Base-by-base conservation (phyloP, 1,284 basidiomycete species). In the Pyrrhoderma lamaoense region DNA sequence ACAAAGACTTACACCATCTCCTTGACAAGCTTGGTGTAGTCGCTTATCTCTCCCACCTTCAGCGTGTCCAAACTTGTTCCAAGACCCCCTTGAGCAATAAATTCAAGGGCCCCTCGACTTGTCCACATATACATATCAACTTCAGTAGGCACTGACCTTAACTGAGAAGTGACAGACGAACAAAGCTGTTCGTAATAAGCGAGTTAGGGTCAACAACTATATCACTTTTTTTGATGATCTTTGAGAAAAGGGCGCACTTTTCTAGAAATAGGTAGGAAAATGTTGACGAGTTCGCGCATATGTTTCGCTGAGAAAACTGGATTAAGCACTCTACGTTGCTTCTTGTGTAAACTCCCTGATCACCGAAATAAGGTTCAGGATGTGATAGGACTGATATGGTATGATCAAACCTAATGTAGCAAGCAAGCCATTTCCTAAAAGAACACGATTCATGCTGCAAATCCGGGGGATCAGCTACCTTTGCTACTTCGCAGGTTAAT, bases 271-370 rank as follows among this genome's bases (percentile, higher is more conserved):
- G 64, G 62, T 36, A 66, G 63, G 23, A 75, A 67, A 5, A 64
- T 60, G 1, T 69, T 70, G 36, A 72, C 63, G 59, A 76, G 66
- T 14, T 63, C 59, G 1, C 72, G 69, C 60, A 77, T 66, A 45
- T 75, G 70, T 4, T 65, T 62, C 5, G 65, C 65, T 3, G 72
- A 72, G 57, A 78, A 78, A 0, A 70, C 70, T 1, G 65, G 64
- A 37, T 59, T 64, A 8, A 66, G 58, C 48, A 65, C 56, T 52
- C 62, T 62, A 13, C 61, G 59, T 40, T 65, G 61, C 8, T 56
- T 57, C 35, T 55, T 57, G 51, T 64, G 61, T 4, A 57, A 47
- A 16, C 59, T 57, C 22, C 61, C 63, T 64, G 18, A 21, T 22
- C 8, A 18, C 8, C 14, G 11, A 3, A 9, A 43, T 16, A 35